These are phyloP conservation scores for Kickxella alabastrina DNA, from an alignment of 192 early-diverging fungal genomes.

Conservation along the genomic window DNA sequence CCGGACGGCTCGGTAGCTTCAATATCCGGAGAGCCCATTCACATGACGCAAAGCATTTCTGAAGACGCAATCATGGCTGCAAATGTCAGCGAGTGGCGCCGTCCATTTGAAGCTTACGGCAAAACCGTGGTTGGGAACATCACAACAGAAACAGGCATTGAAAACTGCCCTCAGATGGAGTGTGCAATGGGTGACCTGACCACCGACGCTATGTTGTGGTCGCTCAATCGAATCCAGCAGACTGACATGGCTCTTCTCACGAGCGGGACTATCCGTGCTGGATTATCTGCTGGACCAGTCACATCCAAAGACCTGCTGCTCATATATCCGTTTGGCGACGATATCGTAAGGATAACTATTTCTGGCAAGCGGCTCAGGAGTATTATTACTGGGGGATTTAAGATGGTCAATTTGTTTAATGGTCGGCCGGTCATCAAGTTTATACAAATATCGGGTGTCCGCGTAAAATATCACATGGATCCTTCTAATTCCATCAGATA, in stretches of 20 bases:
- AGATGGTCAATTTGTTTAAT: conserved; percentile 24
- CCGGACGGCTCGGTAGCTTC: conserved; percentile 47
- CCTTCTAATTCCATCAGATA: not conserved
- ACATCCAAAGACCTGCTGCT: conserved; percentile 56
- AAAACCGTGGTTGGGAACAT: conserved; percentile 50
- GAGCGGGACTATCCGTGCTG: conserved; percentile 62
- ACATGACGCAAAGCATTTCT: conserved; percentile 54
- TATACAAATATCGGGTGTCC: conserved; percentile 56
- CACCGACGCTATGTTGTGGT: conserved; percentile 59
- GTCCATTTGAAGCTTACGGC: conserved; percentile 54
- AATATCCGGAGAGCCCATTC: conserved; percentile 57
- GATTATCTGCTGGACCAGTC: conserved; percentile 51
- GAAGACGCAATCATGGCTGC: conserved; percentile 45
- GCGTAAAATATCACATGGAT: conserved; percentile 22
- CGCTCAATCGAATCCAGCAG: conserved; percentile 14
- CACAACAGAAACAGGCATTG: conserved; percentile 35
- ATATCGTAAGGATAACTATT: conserved; percentile 47
- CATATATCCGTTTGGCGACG: conserved; percentile 61
- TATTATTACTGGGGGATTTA: conserved; percentile 53
- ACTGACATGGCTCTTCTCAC: conserved; percentile 58
- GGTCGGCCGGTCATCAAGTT: conserved; percentile 48
- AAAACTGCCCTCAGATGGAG: conserved; percentile 50
- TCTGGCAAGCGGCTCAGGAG: conserved; percentile 54
- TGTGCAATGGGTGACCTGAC: conserved; percentile 63
- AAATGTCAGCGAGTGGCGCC: conserved; percentile 53